Evolutionary conservation across 2,329 filamentous ascomycete genomes (phyloP), one percentile per base, ranked within the genome.

Genomic region (Claviceps pazoutovae): DNA sequence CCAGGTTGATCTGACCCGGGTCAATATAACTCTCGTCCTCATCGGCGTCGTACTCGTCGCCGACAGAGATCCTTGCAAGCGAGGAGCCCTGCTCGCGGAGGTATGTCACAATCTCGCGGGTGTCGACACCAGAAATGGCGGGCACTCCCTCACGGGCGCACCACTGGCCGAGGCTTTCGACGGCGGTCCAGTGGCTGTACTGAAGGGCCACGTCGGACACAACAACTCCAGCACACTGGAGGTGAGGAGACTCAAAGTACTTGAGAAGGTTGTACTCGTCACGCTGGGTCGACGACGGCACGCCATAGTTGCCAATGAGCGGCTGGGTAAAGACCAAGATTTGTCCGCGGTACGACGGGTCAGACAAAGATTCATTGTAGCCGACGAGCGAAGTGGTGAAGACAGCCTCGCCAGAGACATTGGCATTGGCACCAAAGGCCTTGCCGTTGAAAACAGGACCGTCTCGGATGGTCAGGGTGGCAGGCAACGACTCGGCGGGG

Each of bases 141-240:
- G 93, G 91, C 38, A 98, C 86, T 60, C 93, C 93, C 73, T 97
- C 93, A 54, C 91, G 84, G 59, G 90, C 87, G 71, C 93, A 98
- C 93, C 93, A 98, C 61, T 94, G 79, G 59, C 86, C 78, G 63
- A 98, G 73, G 63, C 87, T 90, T 78, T 98, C 88, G 11, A 98
- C 91, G 38, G 93, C 93, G 56, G 93, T 97, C 93, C 93, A 98
- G 68, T 98, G 93, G 70, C 89, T 95, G 78, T 97, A 96, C 67
- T 90, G 80, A 67, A 88, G 77, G 45, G 93, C 91, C 56, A 91
- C 89, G 66, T 98, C 93, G 61, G 91, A 88, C 51, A 98, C 93
- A 46, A 98, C 91, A 49, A 98, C 86, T 69, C 90, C 93, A 56
- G 87, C 87, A 54, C 91, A 94, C 75, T 98, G 93, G 59, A 98